phyloP scores from a whole-genome alignment of 441 rosid genomes.

The Raphanus hybrid region DNA sequence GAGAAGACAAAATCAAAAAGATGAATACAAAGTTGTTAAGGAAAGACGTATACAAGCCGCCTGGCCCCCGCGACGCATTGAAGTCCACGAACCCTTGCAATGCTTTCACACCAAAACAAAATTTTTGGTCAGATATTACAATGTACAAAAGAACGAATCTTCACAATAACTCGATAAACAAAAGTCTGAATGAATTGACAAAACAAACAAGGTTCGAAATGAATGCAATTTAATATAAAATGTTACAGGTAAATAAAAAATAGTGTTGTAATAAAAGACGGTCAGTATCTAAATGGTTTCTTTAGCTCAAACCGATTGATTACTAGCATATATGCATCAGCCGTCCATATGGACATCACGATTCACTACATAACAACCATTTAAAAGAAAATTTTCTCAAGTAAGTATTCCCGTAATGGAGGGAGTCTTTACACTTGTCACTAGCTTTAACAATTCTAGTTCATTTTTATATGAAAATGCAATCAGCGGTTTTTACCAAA shows the following conservation, averaged over 20 bases:
- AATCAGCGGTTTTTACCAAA: background rate
- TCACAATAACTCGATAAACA: background rate
- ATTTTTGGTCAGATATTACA: background rate
- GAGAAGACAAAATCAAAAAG: conserved; percentile 22
- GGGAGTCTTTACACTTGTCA: conserved; percentile 15
- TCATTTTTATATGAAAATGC: background rate
- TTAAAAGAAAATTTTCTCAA: background rate
- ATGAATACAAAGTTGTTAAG: conserved; percentile 8
- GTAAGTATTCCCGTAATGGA: conserved; percentile 9
- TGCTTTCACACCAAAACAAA: conserved; percentile 25
- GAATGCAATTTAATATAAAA: background rate
- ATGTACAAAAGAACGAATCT: background rate
- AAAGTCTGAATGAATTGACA: background rate
- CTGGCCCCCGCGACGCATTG: conserved; percentile 16
- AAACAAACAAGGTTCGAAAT: background rate
- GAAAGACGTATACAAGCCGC: conserved; percentile 19
- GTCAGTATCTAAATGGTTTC: background rate
- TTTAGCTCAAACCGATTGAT: background rate
- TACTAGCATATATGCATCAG: background rate
- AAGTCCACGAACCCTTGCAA: conserved; percentile 22
- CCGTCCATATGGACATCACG: background rate
- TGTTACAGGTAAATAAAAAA: background rate
- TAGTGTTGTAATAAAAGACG: background rate
- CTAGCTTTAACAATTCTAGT: conserved; percentile 9
- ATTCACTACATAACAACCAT: background rate